A percentile compares a stretch with the other conserved stretches of the same genome.
These are phyloP conservation scores for Venturia nashicola DNA, from an alignment of 2,329 filamentous ascomycete genomes.

Conservation along the genomic window DNA sequence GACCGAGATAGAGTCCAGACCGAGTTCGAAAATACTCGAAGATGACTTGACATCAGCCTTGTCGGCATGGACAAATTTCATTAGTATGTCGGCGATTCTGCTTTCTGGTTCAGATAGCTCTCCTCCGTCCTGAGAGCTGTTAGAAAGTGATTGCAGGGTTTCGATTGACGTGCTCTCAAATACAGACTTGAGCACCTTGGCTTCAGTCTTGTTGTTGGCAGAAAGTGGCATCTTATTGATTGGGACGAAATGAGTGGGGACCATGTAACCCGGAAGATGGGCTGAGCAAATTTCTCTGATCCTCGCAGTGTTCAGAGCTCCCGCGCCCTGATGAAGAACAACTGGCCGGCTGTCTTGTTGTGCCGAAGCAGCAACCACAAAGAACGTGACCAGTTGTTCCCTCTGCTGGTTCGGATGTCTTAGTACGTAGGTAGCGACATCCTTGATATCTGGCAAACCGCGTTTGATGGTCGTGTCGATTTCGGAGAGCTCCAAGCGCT, in stretches of 20 bases:
- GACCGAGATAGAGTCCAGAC: conserved; percentile 77
- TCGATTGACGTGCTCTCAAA: conserved; percentile 51
- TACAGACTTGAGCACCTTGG: conserved; percentile 52
- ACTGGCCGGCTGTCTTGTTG: background rate
- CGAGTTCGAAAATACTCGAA: conserved; percentile 72
- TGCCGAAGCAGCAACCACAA: conserved; percentile 19
- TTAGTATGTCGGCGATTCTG: conserved; percentile 42
- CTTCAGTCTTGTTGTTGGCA: conserved; percentile 80
- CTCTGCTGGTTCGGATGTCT: conserved; percentile 62
- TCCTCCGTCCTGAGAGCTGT: conserved; percentile 2
- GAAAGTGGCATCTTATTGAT: conserved; percentile 66
- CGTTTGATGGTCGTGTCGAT: conserved; percentile 73
- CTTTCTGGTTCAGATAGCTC: conserved; percentile 27
- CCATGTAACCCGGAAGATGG: conserved; percentile 73
- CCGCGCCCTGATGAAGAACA: conserved; percentile 14
- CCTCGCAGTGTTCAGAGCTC: conserved; percentile 8
- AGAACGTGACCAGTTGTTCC: conserved; percentile 71
- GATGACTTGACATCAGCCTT: conserved; percentile 33
- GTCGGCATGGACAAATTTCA: conserved; percentile 37
- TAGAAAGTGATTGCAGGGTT: conserved; percentile 45
- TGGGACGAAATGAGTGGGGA: conserved; percentile 71
- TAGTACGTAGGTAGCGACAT: conserved; percentile 66
- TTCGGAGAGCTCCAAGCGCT: conserved; percentile 79
- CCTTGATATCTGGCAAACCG: conserved; percentile 44
- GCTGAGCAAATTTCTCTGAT: conserved; percentile 47